Percentiles rank a stretch among this genome's conserved stretches.
Conservation (phyloP, 345 rosid species). For the Rhizophora apiculata region DNA sequence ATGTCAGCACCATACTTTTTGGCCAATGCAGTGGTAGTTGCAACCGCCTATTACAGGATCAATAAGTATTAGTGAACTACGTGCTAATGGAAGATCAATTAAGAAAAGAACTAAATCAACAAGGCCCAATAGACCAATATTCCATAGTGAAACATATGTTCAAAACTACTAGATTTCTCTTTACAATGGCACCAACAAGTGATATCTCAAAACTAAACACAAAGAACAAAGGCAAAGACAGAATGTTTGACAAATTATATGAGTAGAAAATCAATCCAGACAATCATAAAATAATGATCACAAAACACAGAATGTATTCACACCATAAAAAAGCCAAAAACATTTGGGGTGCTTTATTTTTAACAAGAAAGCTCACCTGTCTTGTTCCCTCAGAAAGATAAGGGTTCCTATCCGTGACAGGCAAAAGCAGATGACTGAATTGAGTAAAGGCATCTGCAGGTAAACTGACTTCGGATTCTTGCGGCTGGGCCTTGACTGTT, state of each 20-base stretch:
- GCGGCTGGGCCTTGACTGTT: conserved; percentile 54
- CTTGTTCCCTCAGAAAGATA: conserved; percentile 89
- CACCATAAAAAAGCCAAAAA: neutral
- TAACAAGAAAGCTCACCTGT: conserved; percentile 49
- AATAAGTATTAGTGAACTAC: conserved; percentile 4
- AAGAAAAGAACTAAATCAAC: neutral
- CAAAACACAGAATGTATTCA: neutral
- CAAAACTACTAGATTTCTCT: neutral
- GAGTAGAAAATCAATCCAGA: neutral
- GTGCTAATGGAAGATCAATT: neutral
- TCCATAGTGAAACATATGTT: too few relatives aligned
- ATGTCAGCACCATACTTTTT: conserved; percentile 90
- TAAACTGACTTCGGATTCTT: conserved; percentile 45
- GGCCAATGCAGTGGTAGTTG: conserved; percentile 82
- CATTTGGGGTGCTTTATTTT: too few relatives aligned
- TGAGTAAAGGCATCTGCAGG: conserved; percentile 57
- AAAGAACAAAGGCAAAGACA: neutral
- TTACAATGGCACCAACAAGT: neutral
- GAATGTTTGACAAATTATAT: neutral
- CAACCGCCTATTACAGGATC: conserved; percentile 60
- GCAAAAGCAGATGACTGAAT: conserved; percentile 78
- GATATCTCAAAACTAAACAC: neutral
- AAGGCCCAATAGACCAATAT: neutral
- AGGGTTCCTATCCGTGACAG: conserved; percentile 73
- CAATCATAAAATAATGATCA: neutral